Percentiles rank a stretch among this genome's conserved stretches.
Conservation (phyloP, 805 yeast genomes). For the Saccharomyces cerevisiae region DNA sequence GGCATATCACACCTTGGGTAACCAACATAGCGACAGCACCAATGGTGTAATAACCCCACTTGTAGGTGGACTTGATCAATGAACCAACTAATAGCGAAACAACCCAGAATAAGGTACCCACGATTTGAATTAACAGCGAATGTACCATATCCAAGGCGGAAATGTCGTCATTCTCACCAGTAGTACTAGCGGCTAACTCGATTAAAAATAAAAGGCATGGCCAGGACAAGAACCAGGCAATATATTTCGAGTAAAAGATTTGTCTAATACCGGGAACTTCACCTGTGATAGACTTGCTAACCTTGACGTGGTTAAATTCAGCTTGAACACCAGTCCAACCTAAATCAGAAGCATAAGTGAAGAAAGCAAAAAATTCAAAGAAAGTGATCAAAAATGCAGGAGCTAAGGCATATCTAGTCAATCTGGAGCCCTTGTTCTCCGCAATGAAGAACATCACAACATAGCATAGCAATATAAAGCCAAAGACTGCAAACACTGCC, state of each 20-base stretch:
- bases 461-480: conserved; percentile 6
- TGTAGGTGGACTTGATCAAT: conserved; percentile 46
- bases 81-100: conserved; percentile 50
- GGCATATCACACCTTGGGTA: conserved; percentile 26
- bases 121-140: conserved; percentile 35
- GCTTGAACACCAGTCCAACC: conserved; percentile 37
- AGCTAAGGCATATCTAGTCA: conserved; percentile 13
- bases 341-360: conserved; percentile 39
- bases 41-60: conserved; percentile 63
- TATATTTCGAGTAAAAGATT: conserved; percentile 37
- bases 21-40: conserved; percentile 39
- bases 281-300: conserved; percentile 14
- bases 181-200: conserved; percentile 13
- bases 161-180: conserved; percentile 3
- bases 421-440: conserved; percentile 7
- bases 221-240: conserved; percentile 42
- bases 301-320: conserved; percentile 35
- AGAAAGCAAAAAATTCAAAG: conserved; percentile 35
- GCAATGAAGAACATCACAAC: conserved; percentile 10
- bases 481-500: conserved; percentile 43
- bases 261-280: conserved; percentile 32
- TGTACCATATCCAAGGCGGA: conserved; percentile 12
- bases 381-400: conserved; percentile 32
- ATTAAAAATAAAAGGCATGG: conserved; percentile 32
- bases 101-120: conserved; percentile 41